Conservation (phyloP, 331 rosid species). For the Telfairia occidentalis region DNA sequence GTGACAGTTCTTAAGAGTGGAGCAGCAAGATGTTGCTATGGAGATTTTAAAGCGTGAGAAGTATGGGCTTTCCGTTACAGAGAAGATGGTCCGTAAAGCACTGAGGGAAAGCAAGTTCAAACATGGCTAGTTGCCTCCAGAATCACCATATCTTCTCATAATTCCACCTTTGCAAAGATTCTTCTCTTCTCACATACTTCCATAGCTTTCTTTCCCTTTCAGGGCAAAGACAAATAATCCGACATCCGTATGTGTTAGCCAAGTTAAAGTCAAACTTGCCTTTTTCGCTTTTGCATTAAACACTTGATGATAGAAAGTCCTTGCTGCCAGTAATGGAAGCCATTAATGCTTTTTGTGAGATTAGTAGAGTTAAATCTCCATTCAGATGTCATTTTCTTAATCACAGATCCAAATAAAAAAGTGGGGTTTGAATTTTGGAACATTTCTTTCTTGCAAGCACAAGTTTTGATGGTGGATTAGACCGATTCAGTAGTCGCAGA, state of each 20-base stretch:
- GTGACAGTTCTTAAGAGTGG: neutral
- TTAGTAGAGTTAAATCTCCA: neutral
- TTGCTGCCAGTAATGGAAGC: neutral
- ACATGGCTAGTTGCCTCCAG: conserved; percentile 4
- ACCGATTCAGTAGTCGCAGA: neutral
- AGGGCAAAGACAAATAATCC: neutral
- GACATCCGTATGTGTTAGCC: neutral
- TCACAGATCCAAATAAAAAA: neutral
- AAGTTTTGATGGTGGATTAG: neutral
- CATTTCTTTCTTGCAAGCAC: neutral
- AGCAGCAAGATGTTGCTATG: neutral
- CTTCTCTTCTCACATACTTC: neutral
- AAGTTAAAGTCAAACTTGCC: conserved; percentile 10
- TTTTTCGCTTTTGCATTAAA: neutral
- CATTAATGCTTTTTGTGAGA: neutral
- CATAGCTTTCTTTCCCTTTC: neutral
- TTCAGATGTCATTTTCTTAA: neutral
- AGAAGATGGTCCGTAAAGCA: conserved; percentile 3
- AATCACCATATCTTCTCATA: neutral
- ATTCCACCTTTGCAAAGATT: conserved; percentile 10
- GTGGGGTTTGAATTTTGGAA: conserved; percentile 6
- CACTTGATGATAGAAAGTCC: neutral
- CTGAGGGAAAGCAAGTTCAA: neutral
- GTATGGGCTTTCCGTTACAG: neutral
- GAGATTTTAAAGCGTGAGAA: neutral